phyloP scores from a whole-genome alignment of 2,329 filamentous ascomycete species.

The Neopestalotiopsis sp. region DNA sequence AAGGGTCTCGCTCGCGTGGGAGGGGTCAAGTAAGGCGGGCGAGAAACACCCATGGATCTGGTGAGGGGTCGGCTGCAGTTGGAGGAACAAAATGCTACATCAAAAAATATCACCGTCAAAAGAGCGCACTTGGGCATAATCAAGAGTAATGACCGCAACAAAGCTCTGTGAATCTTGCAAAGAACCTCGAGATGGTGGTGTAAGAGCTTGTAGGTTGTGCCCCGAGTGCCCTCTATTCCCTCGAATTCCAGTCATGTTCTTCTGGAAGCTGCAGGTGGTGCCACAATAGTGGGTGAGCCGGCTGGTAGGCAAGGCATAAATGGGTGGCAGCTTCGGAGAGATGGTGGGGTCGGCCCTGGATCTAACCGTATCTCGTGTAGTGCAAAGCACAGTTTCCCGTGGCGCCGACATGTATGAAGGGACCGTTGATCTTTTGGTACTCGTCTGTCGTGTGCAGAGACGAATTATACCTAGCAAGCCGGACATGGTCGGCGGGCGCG shows the following conservation, averaged over 20 bases:
- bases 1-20: neutral
- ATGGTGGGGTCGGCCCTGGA: slow-evolving; percentile 5
- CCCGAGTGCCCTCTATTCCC: neutral
- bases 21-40: neutral
- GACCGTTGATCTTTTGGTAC: slow-evolving; percentile 1
- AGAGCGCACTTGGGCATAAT: neutral
- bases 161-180: neutral
- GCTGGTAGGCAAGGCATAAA: neutral
- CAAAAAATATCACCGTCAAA: neutral
- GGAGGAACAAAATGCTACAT: neutral
- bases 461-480: neutral
- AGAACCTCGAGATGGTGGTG: neutral
- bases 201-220: neutral
- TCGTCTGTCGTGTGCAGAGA: neutral
- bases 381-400: neutral
- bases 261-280: neutral
- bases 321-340: neutral
- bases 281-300: slow-evolving; percentile 2
- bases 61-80: neutral
- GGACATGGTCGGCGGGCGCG: neutral
- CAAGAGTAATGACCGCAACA: neutral
- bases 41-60: neutral
- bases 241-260: neutral
- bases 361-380: neutral
- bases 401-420: slow-evolving; percentile 14